Evolutionary conservation across 2,329 filamentous ascomycete genomes (phyloP).

Genomic region (Colletotrichum endophyticum): DNA sequence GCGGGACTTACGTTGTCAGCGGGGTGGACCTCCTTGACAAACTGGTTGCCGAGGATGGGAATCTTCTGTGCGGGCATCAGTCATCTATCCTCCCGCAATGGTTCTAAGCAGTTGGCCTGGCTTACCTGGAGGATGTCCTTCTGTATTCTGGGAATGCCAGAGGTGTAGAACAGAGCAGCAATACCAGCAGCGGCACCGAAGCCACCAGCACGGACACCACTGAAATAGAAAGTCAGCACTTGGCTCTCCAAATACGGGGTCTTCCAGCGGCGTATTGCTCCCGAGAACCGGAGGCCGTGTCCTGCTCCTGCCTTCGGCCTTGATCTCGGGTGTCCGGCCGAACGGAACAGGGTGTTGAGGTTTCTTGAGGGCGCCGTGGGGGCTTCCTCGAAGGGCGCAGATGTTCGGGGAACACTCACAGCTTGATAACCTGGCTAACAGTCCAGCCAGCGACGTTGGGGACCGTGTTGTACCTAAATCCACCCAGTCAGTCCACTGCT

Average conservation of each 20-base stretch:
- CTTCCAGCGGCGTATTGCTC: neutral
- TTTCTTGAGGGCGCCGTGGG: neutral
- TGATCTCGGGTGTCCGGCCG: neutral
- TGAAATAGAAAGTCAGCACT: conserved; percentile 29
- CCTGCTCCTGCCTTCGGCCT: neutral
- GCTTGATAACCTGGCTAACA: conserved; percentile 45
- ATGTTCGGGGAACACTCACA: conserved; percentile 50
- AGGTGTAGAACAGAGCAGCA: conserved; percentile 64
- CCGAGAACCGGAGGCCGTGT: neutral
- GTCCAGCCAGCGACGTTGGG: conserved; percentile 61
- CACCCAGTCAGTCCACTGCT: conserved; percentile 29
- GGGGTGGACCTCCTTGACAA: conserved; percentile 58
- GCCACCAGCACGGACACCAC: conserved; percentile 55
- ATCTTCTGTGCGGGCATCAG: conserved; percentile 48
- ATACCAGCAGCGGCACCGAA: conserved; percentile 64
- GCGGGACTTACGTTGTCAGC: conserved; percentile 64
- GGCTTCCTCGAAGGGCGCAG: neutral
- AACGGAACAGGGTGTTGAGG: neutral
- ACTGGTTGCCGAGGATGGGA: conserved; percentile 57
- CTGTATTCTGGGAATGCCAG: conserved; percentile 66
- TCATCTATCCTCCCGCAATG: conserved; percentile 25
- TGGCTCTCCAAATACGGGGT: neutral
- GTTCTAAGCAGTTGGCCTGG: neutral
- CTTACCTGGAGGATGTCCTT: conserved; percentile 63
- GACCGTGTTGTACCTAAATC: conserved; percentile 62